Evolutionary conservation across 2,329 filamentous ascomycete species (phyloP), one percentile per base, ranked within the genome.

Genomic region (Sarocladium strictum): DNA sequence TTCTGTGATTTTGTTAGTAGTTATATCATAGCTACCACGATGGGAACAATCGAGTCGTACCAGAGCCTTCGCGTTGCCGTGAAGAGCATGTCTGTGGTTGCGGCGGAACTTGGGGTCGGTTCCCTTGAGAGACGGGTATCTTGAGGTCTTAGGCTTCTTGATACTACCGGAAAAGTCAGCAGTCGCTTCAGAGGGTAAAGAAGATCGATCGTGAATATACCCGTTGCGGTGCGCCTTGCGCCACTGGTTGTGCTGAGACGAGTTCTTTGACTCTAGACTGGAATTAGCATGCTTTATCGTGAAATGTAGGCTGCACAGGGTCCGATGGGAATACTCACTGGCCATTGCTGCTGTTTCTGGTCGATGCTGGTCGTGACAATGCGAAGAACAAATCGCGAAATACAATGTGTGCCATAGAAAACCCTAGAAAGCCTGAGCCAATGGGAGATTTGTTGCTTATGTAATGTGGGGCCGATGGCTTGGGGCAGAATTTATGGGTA

Each of bases 211-310:
- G 15, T n/a, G 15, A 47, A 53, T 87, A 69, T 87, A 97, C 93
- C 94, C 94, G 84, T 99, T 99, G 75, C 88, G 87, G 87, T 99
- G 94, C 80, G 91, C 92, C 89, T 99, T 99, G 83, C 89, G 89
- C 76, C 84, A 85, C 86, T 94, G 89, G 81, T 97, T 97, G 83
- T 97, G 91, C 85, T 97, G 93, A 72, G 93, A 97, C 81, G 90
- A 95, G 87, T 97, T 97, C 91, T 97, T 97, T 71, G 94, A 97
- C 85, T 97, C 92, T 97, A 74, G n/a, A n/a, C n/a, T 56, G 37
- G 52, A 59, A 50, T 40, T 19, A 23, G 15, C 24, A 15, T 26
- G 11, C 5, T 14, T 11, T 3, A 53, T 52, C 49, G 23, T 17
- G 52, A 15, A 14, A 3, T 49, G 6, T 19, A 24, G 9, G 10